Conservation (phyloP, 2,329 filamentous ascomycete species). For the Dactylellina sp. region DNA sequence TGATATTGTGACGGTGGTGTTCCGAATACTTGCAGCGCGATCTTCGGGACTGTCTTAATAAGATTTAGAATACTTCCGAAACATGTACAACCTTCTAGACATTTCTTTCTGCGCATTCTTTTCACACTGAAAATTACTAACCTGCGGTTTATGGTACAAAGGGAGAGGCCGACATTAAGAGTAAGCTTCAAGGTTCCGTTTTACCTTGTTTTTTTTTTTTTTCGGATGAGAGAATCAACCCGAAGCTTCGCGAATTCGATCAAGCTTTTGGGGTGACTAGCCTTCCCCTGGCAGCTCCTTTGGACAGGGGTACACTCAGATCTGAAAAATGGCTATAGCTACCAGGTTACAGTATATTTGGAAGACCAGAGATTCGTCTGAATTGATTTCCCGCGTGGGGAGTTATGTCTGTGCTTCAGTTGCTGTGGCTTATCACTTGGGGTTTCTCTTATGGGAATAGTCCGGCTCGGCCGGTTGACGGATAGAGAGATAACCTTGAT, state of each 20-base stretch:
- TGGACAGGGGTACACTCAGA: slow-evolving; percentile 27
- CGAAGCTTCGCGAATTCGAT: background rate
- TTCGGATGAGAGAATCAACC: too few relatives aligned
- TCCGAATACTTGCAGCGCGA: too few relatives aligned
- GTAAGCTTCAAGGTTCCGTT: slow-evolving; percentile 2
- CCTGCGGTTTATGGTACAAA: too few relatives aligned
- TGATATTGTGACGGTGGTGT: too few relatives aligned
- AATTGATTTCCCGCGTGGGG: slow-evolving; percentile 7
- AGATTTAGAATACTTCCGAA: too few relatives aligned
- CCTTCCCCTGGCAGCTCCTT: slow-evolving; percentile 8
- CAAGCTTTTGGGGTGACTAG: slow-evolving; percentile 12
- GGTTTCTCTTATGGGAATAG: slow-evolving; percentile 31
- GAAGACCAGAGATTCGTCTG: slow-evolving; percentile 16
- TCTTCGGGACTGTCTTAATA: too few relatives aligned
- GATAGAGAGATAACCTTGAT: background rate
- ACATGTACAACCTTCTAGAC: too few relatives aligned
- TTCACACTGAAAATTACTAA: too few relatives aligned
- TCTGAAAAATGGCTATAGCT: slow-evolving; percentile 19
- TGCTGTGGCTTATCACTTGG: slow-evolving; percentile 33
- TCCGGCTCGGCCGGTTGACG: slow-evolving; percentile 1
- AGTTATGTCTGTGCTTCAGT: slow-evolving; percentile 20
- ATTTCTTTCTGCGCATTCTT: too few relatives aligned
- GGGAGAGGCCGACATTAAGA: background rate
- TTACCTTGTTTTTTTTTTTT: background rate
- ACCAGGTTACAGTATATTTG: slow-evolving; percentile 11